Conservation (phyloP, 139 green algal species). For the Nannochloris sp. region DNA sequence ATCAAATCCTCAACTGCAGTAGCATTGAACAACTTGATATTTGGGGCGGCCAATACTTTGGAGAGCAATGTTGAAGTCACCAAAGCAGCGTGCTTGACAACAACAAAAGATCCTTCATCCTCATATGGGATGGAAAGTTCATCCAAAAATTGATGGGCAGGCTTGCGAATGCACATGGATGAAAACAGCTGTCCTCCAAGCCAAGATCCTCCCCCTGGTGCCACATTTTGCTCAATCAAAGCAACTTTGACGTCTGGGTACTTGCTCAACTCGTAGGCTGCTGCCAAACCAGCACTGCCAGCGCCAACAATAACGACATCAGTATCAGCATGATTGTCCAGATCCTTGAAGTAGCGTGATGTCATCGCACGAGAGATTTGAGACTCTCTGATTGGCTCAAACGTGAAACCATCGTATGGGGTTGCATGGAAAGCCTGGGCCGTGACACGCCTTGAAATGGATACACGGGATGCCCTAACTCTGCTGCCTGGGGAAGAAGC, state of each 20-base stretch:
- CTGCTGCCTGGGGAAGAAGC: not conserved
- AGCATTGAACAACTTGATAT: slow-evolving; percentile 98
- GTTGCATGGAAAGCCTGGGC: slow-evolving; percentile 3
- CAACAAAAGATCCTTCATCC: slow-evolving; percentile 87
- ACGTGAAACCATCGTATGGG: slow-evolving; percentile 37
- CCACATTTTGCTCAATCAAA: slow-evolving; percentile 77
- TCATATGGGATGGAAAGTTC: slow-evolving; percentile 78
- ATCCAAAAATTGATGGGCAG: slow-evolving; percentile 81
- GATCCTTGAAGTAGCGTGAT: slow-evolving; percentile 83
- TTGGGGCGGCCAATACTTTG: slow-evolving; percentile 81
- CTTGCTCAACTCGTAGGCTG: slow-evolving; percentile 92
- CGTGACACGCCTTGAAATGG: not conserved
- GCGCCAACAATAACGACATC: slow-evolving; percentile 47
- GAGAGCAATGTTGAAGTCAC: slow-evolving; percentile 90
- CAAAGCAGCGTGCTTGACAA: slow-evolving; percentile 89
- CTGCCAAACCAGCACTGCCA: slow-evolving; percentile 71
- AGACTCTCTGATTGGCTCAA: slow-evolving; percentile 67
- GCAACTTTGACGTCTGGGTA: slow-evolving; percentile 83
- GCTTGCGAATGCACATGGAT: slow-evolving; percentile 74
- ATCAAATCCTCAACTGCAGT: slow-evolving; percentile 52
- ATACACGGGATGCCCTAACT: not conserved
- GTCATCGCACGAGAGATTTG: slow-evolving; percentile 74
- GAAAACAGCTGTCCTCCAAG: slow-evolving; percentile 64
- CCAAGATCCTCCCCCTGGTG: slow-evolving; percentile 80
- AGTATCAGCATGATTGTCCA: slow-evolving; percentile 75